These are phyloP conservation scores for Bipolaris oryzae DNA, from an alignment of 2,329 filamentous ascomycete species.

Conservation along the genomic window DNA sequence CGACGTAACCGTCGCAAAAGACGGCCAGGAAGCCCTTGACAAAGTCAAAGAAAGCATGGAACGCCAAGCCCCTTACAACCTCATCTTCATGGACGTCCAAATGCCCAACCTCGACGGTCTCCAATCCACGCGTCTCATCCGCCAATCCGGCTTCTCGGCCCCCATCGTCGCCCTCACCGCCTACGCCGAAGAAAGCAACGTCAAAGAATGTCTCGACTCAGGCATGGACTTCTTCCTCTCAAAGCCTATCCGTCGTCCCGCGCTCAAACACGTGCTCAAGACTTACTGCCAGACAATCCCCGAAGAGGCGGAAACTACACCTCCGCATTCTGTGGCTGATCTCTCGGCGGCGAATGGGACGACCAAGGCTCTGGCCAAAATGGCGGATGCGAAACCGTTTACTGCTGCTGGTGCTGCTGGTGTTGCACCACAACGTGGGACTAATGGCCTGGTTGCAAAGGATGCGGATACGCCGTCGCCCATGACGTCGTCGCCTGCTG, in stretches of 20 bases:
- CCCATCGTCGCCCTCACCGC: slow-evolving; percentile 92
- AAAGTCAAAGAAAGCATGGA: slow-evolving; percentile 83
- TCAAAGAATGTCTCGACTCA: slow-evolving; percentile 82
- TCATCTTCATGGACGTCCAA: slow-evolving; percentile 94
- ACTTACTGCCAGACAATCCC: slow-evolving; percentile 80
- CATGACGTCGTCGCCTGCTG: slow-evolving; percentile 12
- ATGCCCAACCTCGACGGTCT: slow-evolving; percentile 94
- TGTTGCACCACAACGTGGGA: slow-evolving; percentile 2
- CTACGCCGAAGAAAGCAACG: slow-evolving; percentile 88
- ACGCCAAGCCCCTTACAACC: slow-evolving; percentile 72
- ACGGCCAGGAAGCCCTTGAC: slow-evolving; percentile 80
- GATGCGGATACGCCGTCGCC: slow-evolving; percentile 23
- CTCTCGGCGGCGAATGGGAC: slow-evolving; percentile 17
- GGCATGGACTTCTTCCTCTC: slow-evolving; percentile 91
- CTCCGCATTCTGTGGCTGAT: slow-evolving; percentile 10
- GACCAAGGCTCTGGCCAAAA: slow-evolving; percentile 1
- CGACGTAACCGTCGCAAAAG: slow-evolving; percentile 83
- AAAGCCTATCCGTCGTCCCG: slow-evolving; percentile 78
- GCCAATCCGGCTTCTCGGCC: slow-evolving; percentile 82
- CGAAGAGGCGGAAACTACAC: slow-evolving; percentile 54
- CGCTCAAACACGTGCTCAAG: slow-evolving; percentile 82
- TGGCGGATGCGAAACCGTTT: slow-evolving; percentile 11
- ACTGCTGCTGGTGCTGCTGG: no score
- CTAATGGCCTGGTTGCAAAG: neutral
- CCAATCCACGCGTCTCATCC: slow-evolving; percentile 82